Evolutionary conservation across 441 rosid species (phyloP).

Genomic region (Erodium chrysanthum): DNA sequence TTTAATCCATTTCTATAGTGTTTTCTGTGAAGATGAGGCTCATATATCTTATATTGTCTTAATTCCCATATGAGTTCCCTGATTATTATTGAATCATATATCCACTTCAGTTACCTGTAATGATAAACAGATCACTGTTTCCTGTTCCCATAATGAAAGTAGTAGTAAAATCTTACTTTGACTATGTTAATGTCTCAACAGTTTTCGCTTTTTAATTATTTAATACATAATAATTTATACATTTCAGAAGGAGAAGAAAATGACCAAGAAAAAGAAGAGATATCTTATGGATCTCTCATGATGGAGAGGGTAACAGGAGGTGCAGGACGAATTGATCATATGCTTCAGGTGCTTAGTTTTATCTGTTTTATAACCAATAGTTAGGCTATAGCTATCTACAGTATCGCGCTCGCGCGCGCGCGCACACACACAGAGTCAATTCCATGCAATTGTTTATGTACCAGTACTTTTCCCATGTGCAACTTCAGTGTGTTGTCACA

Average conservation of each 20-base stretch:
- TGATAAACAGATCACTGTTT: not conserved
- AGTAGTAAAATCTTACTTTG: not conserved
- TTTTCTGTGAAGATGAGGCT: not conserved
- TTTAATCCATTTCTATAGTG: not conserved
- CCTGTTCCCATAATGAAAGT: not conserved
- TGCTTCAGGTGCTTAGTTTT: constrained; percentile 59
- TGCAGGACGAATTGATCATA: constrained; percentile 76
- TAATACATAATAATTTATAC: not conserved
- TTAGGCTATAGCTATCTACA: not conserved
- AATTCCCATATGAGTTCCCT: not conserved
- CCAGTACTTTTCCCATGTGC: too few species aligned
- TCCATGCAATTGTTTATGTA: too few species aligned
- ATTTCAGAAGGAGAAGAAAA: constrained; percentile 41
- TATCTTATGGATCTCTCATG: constrained; percentile 70
- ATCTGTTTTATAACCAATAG: not conserved
- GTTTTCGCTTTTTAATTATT: not conserved
- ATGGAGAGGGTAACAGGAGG: constrained; percentile 72
- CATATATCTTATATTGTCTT: not conserved
- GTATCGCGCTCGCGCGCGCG: not conserved
- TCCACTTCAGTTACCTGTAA: not conserved
- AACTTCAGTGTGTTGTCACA: not conserved
- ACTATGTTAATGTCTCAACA: not conserved
- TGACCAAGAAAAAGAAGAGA: constrained; percentile 39
- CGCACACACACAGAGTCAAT: too few species aligned
- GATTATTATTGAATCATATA: not conserved